Evolutionary conservation across 1,284 basidiomycete species (phyloP), one percentile per base, ranked within the genome.

Genomic region (Sporisorium sorghi): DNA sequence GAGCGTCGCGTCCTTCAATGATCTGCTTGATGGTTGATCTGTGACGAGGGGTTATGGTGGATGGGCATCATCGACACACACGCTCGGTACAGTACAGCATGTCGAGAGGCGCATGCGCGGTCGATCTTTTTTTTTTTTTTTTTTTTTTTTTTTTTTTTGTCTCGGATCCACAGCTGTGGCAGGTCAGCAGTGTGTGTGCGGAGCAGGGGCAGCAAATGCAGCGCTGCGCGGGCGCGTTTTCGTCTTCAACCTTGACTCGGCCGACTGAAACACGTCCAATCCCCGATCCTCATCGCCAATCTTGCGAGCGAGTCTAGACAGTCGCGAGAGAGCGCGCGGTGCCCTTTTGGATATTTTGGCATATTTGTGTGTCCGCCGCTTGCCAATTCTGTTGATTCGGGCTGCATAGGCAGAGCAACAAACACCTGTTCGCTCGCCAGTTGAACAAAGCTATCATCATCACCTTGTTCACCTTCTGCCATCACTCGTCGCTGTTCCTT

Each of bases 241-340:
- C 19, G 3, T 8, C 10, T 19, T 6, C n/a, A n/a, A n/a, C n/a
- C n/a, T n/a, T n/a, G n/a, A n/a, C n/a, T n/a, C n/a, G n/a, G n/a
- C n/a, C n/a, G n/a, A n/a, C n/a, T n/a, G n/a, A n/a, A n/a, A n/a
- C n/a, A n/a, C n/a, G n/a, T n/a, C n/a, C n/a, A n/a, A 52, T 57
- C 43, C 42, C 59, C 55, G 58, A 60, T 67, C 30, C 51, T 40
- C 43, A 37, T 14, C 11, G 42, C 42, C 49, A 47, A 19, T 32
- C 10, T 7, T 33, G 12, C 33, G 43, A 19, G 19, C 6, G 6
- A 28, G 24, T 5, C 28, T n/a, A 30, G 28, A 30, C n/a, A 68
- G 60, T 69, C 66, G 66, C 66, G 67, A 63, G 60, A 52, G 53
- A 48, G 58, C 64, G 60, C 67, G 67, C 65, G 52, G 44, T 52